Evolutionary conservation across 163 green algal species (phyloP).

Genomic region (Scenedesmus sp.): DNA sequence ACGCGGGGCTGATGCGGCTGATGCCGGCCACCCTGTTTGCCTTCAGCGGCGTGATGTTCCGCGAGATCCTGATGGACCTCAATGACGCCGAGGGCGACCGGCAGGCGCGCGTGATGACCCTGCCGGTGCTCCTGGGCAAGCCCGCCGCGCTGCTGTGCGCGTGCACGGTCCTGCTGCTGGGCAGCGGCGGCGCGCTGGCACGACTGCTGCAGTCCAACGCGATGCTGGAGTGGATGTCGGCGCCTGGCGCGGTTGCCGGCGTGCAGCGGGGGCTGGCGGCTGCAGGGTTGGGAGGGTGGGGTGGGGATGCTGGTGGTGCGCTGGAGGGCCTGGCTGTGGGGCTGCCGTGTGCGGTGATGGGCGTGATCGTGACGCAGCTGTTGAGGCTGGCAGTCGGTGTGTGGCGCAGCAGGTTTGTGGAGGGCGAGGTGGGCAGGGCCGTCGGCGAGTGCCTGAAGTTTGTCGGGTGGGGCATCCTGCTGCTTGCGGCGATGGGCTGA

Average conservation of each 20-base stretch:
- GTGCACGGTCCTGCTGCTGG: background rate
- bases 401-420: slow-evolving; percentile 36
- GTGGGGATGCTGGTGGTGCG: background rate
- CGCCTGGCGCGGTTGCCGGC: background rate
- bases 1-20: slow-evolving; percentile 48
- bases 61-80: slow-evolving; percentile 80
- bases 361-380: background rate
- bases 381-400: slow-evolving; percentile 31
- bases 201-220: slow-evolving; percentile 13
- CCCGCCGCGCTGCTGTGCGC: slow-evolving; percentile 52
- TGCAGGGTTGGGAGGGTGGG: background rate
- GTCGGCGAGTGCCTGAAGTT: slow-evolving; percentile 56
- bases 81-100: slow-evolving; percentile 73
- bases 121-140: slow-evolving; percentile 72
- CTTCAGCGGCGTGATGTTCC: slow-evolving; percentile 70
- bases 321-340: background rate
- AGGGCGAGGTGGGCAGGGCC: slow-evolving; percentile 6
- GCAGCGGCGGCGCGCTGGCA: background rate
- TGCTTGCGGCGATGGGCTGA: slow-evolving; percentile 54
- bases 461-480: slow-evolving; percentile 54
- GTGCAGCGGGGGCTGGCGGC: background rate
- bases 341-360: slow-evolving; percentile 20
- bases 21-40: slow-evolving; percentile 60
- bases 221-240: background rate
- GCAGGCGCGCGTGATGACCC: slow-evolving; percentile 64